Evolutionary conservation across 2,329 filamentous ascomycete genomes (phyloP).

Genomic region (Aspergillus flavus): DNA sequence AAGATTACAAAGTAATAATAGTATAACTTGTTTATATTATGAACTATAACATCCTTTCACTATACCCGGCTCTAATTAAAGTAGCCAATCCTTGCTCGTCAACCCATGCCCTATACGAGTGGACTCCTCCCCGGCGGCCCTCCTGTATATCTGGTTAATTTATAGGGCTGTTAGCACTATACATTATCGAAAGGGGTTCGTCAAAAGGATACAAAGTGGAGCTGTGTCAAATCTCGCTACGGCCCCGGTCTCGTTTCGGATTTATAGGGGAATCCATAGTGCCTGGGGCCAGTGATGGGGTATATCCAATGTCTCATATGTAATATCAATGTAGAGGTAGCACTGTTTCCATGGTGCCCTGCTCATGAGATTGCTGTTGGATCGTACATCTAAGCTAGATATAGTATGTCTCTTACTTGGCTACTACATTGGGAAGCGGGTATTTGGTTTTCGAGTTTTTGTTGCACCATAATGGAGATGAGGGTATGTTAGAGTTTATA

Average conservation of each 20-base stretch:
- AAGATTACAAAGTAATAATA: background rate
- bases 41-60: background rate
- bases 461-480: background rate
- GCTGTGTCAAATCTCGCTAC: background rate
- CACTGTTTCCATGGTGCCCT: background rate
- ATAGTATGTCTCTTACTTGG: background rate
- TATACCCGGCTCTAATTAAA: background rate
- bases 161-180: slow-evolving; percentile 3
- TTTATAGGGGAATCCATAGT: background rate
- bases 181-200: background rate
- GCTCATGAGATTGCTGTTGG: background rate
- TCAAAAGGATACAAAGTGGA: background rate
- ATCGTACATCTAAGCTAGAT: background rate
- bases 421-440: background rate
- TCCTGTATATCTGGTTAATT: background rate
- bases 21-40: background rate
- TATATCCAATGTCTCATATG: background rate
- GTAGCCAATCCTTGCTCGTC: background rate
- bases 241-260: background rate
- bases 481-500: background rate
- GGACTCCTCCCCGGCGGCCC: background rate
- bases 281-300: background rate
- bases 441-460: no score
- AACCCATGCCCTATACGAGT: background rate
- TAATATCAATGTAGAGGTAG: background rate